Conservation (phyloP, 1,284 basidiomycete genomes). For the Ceratobasidium sp. region DNA sequence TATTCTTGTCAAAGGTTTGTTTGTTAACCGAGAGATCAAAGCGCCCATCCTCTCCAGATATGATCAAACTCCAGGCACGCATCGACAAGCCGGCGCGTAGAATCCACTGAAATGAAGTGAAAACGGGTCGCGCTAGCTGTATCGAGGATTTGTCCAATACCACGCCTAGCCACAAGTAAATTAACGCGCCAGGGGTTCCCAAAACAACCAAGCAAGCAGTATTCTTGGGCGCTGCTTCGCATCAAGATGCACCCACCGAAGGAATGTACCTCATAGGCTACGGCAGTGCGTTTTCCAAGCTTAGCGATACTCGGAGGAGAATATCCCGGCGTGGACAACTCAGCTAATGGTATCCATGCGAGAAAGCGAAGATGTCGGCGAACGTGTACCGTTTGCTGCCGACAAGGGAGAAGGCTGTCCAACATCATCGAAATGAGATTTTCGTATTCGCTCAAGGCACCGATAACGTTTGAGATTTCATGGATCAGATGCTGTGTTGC, state of each 20-base stretch:
- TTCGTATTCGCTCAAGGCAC: conserved; percentile 7
- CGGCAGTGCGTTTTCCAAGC: conserved; percentile 14
- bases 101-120: background rate
- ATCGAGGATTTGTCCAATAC: background rate
- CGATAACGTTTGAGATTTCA: conserved; percentile 5
- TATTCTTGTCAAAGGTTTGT: too few species aligned
- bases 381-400: background rate
- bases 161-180: background rate
- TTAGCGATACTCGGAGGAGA: conserved; percentile 9
- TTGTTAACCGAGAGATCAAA: too few species aligned
- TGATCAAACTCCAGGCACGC: background rate
- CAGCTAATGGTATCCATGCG: background rate
- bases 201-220: background rate
- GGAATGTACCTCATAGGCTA: background rate
- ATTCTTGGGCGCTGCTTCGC: background rate
- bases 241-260: background rate
- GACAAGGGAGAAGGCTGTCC: background rate
- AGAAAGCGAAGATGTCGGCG: background rate
- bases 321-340: conserved; percentile 29
- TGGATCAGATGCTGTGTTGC: conserved; percentile 25
- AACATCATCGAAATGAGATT: background rate
- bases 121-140: background rate
- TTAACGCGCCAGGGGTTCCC: background rate
- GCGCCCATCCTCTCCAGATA: background rate
- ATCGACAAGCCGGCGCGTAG: background rate